Percentiles rank a stretch among this genome's conserved stretches.
phyloP scores from a whole-genome alignment of 1,139 yeast species.

The Yamadazyma sp. region DNA sequence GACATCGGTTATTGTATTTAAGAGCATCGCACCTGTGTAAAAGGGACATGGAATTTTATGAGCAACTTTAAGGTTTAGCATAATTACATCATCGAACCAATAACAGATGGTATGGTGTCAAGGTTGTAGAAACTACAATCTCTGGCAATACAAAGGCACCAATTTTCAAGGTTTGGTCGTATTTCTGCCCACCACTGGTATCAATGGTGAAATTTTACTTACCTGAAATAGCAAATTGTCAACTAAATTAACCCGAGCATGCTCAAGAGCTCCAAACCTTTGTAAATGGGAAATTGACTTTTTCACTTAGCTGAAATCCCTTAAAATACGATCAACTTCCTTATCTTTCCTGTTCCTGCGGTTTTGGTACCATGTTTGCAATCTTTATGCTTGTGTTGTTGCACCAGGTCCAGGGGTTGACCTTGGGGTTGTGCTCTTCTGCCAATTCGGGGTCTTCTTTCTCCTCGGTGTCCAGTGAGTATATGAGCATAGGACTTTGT shows the following conservation, averaged over 20 bases:
- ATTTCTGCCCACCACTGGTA: not conserved
- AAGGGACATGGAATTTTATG: not conserved
- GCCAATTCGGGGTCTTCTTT: slow-evolving; percentile 36
- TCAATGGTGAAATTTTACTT: not conserved
- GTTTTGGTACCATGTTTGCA: not conserved
- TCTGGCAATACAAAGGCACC: too few species aligned
- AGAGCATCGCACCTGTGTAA: not conserved
- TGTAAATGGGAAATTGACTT: slow-evolving; percentile 1
- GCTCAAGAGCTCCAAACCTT: not conserved
- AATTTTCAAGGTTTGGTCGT: too few species aligned
- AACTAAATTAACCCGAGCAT: not conserved
- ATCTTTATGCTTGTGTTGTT: slow-evolving; percentile 1
- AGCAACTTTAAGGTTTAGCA: slow-evolving; percentile 1
- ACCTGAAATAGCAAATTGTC: slow-evolving; percentile 1
- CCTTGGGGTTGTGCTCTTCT: slow-evolving; percentile 43
- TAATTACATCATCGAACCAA: slow-evolving; percentile 3
- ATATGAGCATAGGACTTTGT: slow-evolving; percentile 59
- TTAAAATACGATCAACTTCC: not conserved
- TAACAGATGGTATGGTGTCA: too few species aligned
- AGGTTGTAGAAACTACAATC: too few species aligned
- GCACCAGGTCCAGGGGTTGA: slow-evolving; percentile 8
- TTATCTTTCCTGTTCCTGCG: not conserved
- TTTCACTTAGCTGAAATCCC: not conserved
- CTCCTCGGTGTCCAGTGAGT: slow-evolving; percentile 20
- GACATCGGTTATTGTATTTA: not conserved